Conservation (phyloP, 2,329 filamentous ascomycete genomes). For the Colletotrichum eleusines region DNA sequence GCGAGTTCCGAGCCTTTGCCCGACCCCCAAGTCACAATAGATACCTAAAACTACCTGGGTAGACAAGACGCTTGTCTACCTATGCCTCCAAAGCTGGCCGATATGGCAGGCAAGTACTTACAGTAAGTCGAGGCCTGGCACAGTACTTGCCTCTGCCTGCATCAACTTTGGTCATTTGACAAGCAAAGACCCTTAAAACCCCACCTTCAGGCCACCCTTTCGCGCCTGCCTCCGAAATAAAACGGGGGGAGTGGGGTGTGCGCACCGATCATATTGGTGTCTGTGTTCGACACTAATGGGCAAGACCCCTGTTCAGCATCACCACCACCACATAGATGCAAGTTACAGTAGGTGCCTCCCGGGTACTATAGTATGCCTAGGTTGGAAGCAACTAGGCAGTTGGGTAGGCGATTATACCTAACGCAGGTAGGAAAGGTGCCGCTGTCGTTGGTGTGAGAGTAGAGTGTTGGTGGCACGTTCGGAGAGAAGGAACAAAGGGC, state of each 20-base stretch:
- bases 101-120: background rate
- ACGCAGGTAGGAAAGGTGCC: background rate
- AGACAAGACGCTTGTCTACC: too few species aligned
- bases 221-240: conserved; percentile 12
- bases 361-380: too few species aligned
- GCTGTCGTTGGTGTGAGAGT: background rate
- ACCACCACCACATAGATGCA: conserved; percentile 9
- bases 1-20: background rate
- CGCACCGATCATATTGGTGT: background rate
- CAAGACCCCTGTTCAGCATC: conserved; percentile 14
- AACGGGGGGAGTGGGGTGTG: conserved; percentile 2
- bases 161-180: conserved; percentile 37
- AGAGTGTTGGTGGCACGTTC: too few species aligned
- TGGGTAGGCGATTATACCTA: too few species aligned
- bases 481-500: conserved; percentile 9
- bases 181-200: conserved; percentile 34
- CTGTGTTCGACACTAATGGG: conserved; percentile 1
- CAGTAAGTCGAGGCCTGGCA: background rate
- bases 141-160: too few species aligned
- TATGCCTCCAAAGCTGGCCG: too few species aligned
- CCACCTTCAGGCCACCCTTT: conserved; percentile 24
- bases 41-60: too few species aligned
- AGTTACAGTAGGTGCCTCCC: too few species aligned
- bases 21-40: too few species aligned
- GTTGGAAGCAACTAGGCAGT: too few species aligned